Base-by-base conservation (phyloP, 108 stramenopile genomes). In the Pseudonitzschia pungens region DNA sequence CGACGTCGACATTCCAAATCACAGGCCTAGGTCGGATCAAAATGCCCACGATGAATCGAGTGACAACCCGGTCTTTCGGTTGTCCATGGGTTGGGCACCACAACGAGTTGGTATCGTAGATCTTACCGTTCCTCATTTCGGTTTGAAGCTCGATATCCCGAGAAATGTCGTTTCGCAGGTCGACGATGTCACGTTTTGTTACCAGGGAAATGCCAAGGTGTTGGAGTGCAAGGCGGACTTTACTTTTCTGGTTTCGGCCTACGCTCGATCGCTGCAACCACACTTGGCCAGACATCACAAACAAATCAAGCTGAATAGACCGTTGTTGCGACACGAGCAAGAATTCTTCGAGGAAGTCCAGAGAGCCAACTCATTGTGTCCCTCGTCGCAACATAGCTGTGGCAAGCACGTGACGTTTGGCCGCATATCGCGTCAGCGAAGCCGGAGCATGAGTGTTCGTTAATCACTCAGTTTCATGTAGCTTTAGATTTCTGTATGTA, bases 191-290 rank as follows among this genome's bases (percentile, higher is more conserved):
- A 60, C 59, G 16, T 33, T 60, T 60, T 7, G 9, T 31, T 60
- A 33, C 32, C 27, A 33, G 28, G 59, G 59, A 60, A 29, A 11
- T 16, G 59, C 59, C 10, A 9, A 15, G 11, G 31, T 60, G 26
- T 60, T 60, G 18, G 59, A 60, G 26, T 60, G 59, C 32, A 60
- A 29, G 28, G 8, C 59, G 26, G 59, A 60, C 59, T 60, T 60
- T 31, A 29, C 59, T 18, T 33, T 60, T 60, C 59, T 60, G 5
- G 59, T 60, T 60, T 24, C 59, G 16, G 59, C 59, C n/a, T 60
- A 60, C 31, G 59, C 59, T 18, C 59, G 59, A 15, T 60, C 59
- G 14, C 28, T 60, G 27, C 24, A 60, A 60, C 31, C 33, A 14
- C 31, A 16, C 14, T 33, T 60, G 2, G 31, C 31, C 27, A 28